phyloP scores from a whole-genome alignment of 139 green algal genomes.

The Closterium sp. region DNA sequence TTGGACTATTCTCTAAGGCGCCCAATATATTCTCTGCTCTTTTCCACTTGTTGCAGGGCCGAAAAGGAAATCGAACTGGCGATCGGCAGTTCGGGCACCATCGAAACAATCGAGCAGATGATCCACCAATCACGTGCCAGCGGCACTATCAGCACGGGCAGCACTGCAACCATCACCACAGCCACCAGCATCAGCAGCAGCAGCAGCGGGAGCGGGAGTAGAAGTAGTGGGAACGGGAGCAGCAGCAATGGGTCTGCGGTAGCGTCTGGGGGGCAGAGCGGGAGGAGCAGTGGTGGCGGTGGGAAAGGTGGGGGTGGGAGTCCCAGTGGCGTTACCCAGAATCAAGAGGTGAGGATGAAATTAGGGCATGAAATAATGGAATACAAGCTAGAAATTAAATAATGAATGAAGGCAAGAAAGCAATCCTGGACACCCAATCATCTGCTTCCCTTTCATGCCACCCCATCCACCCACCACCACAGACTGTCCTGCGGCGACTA shows the following conservation, averaged over 20 bases:
- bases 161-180: neutral
- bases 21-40: no score
- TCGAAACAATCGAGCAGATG: conserved; percentile 48
- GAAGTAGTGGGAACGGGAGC: neutral
- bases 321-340: neutral
- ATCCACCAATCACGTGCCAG: conserved; percentile 5
- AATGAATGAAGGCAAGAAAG: no score
- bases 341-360: neutral
- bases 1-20: no score
- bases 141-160: neutral
- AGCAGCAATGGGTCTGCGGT: neutral
- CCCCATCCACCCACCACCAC: neutral
- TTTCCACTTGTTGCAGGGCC: neutral
- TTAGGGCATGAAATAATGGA: no score
- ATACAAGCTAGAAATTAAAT: no score
- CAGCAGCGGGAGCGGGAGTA: neutral
- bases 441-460: neutral
- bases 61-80: conserved; percentile 37
- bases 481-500: neutral
- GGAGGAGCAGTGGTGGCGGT: neutral
- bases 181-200: neutral
- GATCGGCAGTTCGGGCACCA: conserved; percentile 51
- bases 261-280: neutral
- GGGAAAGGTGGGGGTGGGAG: neutral
- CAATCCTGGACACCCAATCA: no score